Conservation (phyloP, 1,139 yeast genomes). For the Scheffersomyces parashehatae region DNA sequence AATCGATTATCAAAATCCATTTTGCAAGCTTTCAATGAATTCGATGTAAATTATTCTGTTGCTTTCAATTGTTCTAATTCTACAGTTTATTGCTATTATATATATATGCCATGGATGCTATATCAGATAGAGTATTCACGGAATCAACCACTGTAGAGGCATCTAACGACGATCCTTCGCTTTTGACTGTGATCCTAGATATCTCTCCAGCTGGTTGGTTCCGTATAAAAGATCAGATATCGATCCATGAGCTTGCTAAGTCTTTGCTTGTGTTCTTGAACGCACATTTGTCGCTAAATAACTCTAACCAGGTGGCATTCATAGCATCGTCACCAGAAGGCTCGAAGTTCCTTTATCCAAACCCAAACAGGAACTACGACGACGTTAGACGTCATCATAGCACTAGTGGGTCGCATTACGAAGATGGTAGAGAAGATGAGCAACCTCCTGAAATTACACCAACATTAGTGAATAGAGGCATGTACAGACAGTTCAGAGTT, state of each 20-base stretch:
- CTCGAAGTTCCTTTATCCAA: conserved; percentile 73
- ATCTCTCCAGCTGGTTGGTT: conserved; percentile 80
- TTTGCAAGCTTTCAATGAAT: no score
- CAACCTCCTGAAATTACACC: conserved; percentile 8
- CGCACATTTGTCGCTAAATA: conserved; percentile 84
- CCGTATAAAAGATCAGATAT: conserved; percentile 42
- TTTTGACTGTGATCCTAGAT: conserved; percentile 78
- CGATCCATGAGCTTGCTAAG: conserved; percentile 57
- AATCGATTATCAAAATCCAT: no score
- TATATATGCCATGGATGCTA: conserved; percentile 60
- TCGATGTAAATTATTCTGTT: no score
- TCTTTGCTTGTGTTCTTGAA: conserved; percentile 72
- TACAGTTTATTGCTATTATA: neutral
- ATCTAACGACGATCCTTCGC: conserved; percentile 69
- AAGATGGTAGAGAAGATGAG: conserved; percentile 7
- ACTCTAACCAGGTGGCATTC: conserved; percentile 81
- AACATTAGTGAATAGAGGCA: conserved; percentile 35
- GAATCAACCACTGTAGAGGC: conserved; percentile 37
- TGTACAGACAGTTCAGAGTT: conserved; percentile 84
- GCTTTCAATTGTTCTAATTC: neutral
- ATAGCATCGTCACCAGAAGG: conserved; percentile 76
- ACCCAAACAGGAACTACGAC: conserved; percentile 28
- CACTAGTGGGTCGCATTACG: conserved; percentile 1
- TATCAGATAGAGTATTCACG: conserved; percentile 65
- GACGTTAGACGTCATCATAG: conserved; percentile 8